These are phyloP conservation scores for Cicer bijugum DNA, from an alignment of 306 rosid genomes.

Conservation along the genomic window DNA sequence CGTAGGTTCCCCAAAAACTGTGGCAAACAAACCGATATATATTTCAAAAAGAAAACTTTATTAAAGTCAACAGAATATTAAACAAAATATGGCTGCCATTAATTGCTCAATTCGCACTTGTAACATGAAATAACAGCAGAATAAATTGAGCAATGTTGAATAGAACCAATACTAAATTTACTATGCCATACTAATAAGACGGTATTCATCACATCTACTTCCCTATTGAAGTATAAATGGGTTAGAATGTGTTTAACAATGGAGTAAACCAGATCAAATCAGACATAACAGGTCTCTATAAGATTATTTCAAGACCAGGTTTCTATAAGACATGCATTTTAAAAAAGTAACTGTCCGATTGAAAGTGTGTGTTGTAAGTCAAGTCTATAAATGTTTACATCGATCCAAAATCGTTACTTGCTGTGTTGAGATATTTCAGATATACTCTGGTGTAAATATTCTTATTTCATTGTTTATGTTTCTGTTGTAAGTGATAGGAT, in stretches of 20 bases:
- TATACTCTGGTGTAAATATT: no score
- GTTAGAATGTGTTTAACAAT: not conserved
- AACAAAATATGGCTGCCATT: slow-evolving; percentile 14
- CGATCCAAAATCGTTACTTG: not conserved
- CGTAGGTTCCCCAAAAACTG: slow-evolving; percentile 86
- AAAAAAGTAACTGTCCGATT: not conserved
- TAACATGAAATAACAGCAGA: not conserved
- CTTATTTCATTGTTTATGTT: not conserved
- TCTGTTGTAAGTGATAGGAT: not conserved
- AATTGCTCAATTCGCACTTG: slow-evolving; percentile 4
- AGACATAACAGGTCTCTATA: not conserved
- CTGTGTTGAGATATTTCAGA: not conserved
- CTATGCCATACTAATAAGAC: slow-evolving; percentile 5
- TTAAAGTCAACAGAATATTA: not conserved
- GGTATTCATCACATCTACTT: not conserved
- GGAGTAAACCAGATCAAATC: not conserved
- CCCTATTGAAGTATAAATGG: not conserved
- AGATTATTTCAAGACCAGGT: not conserved
- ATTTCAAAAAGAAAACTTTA: not conserved
- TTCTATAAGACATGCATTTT: not conserved
- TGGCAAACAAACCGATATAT: slow-evolving; percentile 32
- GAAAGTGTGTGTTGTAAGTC: not conserved
- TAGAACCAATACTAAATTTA: slow-evolving; percentile 5
- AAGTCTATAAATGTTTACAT: not conserved
- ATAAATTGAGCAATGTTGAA: not conserved